Percentiles rank a stretch among this genome's conserved stretches.
Conservation (phyloP, 179 eudicot species). For the Kewa caespitosa region DNA sequence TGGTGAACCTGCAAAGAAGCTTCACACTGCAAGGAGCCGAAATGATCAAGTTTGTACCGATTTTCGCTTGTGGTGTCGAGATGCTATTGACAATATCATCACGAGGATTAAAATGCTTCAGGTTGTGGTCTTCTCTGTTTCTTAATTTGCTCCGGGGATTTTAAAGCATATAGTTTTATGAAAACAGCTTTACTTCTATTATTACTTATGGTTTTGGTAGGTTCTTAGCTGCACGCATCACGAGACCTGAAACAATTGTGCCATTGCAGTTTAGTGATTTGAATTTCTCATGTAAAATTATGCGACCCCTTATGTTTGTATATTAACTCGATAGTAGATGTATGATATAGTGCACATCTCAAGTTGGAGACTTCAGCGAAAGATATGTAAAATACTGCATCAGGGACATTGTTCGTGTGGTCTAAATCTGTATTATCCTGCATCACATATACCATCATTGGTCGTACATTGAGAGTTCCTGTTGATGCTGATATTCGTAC, state of each 20-base stretch:
- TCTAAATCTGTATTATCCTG: too few species aligned
- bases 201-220: too few species aligned
- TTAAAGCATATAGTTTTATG: background rate
- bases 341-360: background rate
- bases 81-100: slow-evolving; percentile 70
- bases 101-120: slow-evolving; percentile 60
- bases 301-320: too few species aligned
- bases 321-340: background rate
- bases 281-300: background rate
- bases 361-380: background rate
- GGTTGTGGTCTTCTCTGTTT: slow-evolving; percentile 36
- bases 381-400: background rate
- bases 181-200: too few species aligned
- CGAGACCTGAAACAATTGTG: background rate
- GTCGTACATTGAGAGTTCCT: background rate
- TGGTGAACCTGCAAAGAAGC: slow-evolving; percentile 99
- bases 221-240: background rate
- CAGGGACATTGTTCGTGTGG: background rate
- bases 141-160: background rate
- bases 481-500: background rate
- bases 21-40: slow-evolving; percentile 95
- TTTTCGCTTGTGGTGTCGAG: slow-evolving; percentile 96
- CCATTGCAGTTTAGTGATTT: background rate
- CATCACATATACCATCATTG: background rate
- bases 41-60: slow-evolving; percentile 97